These are phyloP conservation scores for Russula dissimulans DNA, from an alignment of 768 basidiomycete species.

Conservation along the genomic window DNA sequence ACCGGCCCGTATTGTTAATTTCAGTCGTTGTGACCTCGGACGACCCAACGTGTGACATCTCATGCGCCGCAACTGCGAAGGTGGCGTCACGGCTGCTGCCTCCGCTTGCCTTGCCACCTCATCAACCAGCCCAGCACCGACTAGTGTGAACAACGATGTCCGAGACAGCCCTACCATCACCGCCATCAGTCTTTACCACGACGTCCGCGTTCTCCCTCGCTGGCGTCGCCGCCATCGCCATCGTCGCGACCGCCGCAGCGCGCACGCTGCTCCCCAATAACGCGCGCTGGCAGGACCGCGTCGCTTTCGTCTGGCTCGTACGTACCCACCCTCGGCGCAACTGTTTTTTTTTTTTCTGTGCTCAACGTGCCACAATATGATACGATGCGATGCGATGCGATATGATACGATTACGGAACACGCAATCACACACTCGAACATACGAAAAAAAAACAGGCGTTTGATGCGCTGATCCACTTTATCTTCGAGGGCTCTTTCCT, in stretches of 20 bases:
- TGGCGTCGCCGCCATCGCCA: slow-evolving; percentile 43
- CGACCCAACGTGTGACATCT: no score
- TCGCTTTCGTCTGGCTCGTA: slow-evolving; percentile 75
- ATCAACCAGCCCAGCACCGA: background rate
- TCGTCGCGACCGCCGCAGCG: slow-evolving; percentile 45
- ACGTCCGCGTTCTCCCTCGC: slow-evolving; percentile 59
- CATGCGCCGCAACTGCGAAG: no score
- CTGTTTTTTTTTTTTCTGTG: background rate
- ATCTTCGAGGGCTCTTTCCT: slow-evolving; percentile 74
- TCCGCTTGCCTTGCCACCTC: no score
- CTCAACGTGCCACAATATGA: background rate
- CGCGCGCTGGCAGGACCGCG: slow-evolving; percentile 52
- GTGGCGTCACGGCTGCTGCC: no score
- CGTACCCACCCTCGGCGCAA: slow-evolving; percentile 19
- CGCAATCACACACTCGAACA: no score
- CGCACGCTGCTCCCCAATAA: slow-evolving; percentile 53
- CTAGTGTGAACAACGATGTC: background rate
- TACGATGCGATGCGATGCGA: background rate
- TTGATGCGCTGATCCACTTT: slow-evolving; percentile 76
- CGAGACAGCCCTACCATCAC: background rate
- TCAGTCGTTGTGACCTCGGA: no score
- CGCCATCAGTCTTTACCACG: slow-evolving; percentile 37
- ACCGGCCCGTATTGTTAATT: no score
- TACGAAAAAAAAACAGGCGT: slow-evolving; percentile 41
- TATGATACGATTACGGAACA: no score